Evolutionary conservation across 805 yeast genomes (phyloP), one percentile per base, ranked within the genome.

Genomic region (Candida oleophila): DNA sequence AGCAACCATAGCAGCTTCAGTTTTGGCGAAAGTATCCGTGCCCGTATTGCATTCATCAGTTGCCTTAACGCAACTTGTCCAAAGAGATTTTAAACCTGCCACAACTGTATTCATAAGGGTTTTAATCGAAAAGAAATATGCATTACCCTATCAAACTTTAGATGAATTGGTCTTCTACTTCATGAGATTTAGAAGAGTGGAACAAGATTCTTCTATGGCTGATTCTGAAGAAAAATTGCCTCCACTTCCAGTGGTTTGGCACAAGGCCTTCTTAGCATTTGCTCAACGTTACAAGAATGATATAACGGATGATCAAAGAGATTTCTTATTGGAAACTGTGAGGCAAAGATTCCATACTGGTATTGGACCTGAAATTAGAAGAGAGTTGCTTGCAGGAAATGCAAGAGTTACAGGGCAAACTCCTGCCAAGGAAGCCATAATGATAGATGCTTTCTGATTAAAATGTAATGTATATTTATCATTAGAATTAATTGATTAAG

Each of bases 261-360:
- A 95, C 65, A 96, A 92, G 65, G 92, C 97, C 2, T 87, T 94
- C 61, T 75, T 94, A 47, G 85, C 94, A 1, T 94, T 94, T 72
- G 96, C 97, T 32, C 97, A 91, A 71, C 79, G 97, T 53, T 94
- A 94, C 65, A 94, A 92, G 66, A 92, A 94, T 62, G 99, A 94
- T 74, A 89, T 94, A 49, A 94, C 99, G n/a, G 96, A 89, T 57
- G 99, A 94, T 64, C 99, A 94, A 74, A 80, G 97, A 64, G 99
- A 94, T 58, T 89, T 92, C 67, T 72, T 94, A 50, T 70, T 94
- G 62, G 97, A 92, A 57, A 91, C 96, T 3, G 81, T 90, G 16
- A 85, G 96, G 69, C 91, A 85, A 62, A 86, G 96, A 68, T 85
- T 84, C 43, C 99, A 94, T 62, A 86, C 76, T 49, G 87, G 84